Percentiles rank a stretch among this genome's conserved stretches.
Conservation (phyloP, 202 grass and related monocot genomes). For the Panicum hallii region DNA sequence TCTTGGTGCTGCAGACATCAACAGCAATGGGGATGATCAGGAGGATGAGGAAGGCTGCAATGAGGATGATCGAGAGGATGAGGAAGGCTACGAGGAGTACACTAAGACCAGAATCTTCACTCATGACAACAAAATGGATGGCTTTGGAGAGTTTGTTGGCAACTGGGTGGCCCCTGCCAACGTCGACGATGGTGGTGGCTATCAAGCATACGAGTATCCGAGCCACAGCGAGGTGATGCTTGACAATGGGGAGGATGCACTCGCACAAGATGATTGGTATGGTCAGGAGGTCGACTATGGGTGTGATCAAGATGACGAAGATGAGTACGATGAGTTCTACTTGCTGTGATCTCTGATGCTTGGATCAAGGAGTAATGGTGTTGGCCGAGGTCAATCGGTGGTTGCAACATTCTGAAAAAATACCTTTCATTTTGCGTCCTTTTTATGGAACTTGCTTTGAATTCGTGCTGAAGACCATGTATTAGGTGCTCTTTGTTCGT, state of each 20-base stretch:
- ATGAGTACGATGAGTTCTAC: conserved; percentile 28
- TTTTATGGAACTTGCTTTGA: background rate
- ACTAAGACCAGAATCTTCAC: background rate
- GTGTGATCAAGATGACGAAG: background rate
- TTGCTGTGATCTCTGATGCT: conserved; percentile 9
- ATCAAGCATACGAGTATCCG: background rate
- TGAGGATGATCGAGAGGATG: background rate
- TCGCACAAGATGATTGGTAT: conserved; percentile 30
- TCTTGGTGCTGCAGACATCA: background rate
- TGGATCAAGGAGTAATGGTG: background rate
- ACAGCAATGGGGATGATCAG: background rate
- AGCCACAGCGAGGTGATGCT: background rate
- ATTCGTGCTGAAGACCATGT: background rate
- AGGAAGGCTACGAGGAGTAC: conserved; percentile 13
- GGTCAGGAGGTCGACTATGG: background rate
- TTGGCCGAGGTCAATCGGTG: too few species aligned
- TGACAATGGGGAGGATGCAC: background rate
- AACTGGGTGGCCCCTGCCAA: background rate
- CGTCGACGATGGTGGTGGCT: background rate
- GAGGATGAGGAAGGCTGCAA: background rate
- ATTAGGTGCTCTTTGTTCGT: background rate
- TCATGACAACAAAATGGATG: background rate
- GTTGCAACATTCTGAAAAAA: background rate
- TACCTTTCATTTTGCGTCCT: background rate
- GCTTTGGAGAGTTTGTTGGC: background rate